Evolutionary conservation across 495 filamentous ascomycete species (phyloP), one percentile per base, ranked within the genome.

Genomic region (Pseudotulostoma volvatum): DNA sequence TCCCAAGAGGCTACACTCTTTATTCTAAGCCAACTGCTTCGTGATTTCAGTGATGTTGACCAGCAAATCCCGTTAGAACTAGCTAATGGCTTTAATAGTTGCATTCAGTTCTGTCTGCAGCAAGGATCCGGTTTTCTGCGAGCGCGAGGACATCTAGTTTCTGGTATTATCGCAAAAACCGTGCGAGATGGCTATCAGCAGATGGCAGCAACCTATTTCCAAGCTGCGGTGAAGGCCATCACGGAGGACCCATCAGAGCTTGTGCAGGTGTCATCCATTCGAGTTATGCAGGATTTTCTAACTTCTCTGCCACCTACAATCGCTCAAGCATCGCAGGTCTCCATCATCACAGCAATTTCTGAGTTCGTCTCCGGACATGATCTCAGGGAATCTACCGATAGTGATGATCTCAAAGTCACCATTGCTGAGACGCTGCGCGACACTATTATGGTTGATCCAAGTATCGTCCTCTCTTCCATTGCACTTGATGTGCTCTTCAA

Each of bases 261-360:
- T 21, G 86, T 96, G 18, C 81, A 86, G 54, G 92, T 93, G 18
- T 75, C 90, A 9, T 87, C 83, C 52, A 81, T 96, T 41, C 88
- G 86, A 43, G 78, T 84, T 1, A 55, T 95, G 31, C 86, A 95
- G 54, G 80, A 82, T 50, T 81, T 88, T 37, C 64, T 93, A 18
- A 70, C 67, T 28, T 66, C 76, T 4, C 47, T 76, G 34, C 64
- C 72, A 8, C 47, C 60, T 4, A 56, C 58, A 17, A 59, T 73
- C 18, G 67, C 70, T 2, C 57, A 63, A 31, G 67, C 72, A 23
- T 66, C 83, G 37, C 90, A 97, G 54, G 46, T 66, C 0, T 62
- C 76, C 7, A 81, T 94, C 30, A 73, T 95, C 31, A 59, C 70
- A 1, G 75, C 83, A 11, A 72, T 97, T 19, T 78, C 81, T 1